Conservation (phyloP, 495 filamentous ascomycete species). For the Neurospora sp. region DNA sequence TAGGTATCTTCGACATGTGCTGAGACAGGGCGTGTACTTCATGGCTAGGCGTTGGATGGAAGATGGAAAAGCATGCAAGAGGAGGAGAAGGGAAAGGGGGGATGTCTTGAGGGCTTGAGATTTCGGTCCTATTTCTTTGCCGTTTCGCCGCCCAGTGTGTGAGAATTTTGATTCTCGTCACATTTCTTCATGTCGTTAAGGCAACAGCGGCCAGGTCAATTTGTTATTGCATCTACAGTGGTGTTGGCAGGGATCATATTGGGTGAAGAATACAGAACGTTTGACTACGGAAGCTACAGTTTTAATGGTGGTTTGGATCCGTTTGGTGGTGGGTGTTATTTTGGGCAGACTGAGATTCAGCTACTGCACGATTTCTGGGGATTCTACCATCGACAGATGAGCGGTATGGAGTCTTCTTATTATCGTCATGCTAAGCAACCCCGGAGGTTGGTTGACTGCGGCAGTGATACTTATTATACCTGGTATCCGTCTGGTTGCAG, state of each 20-base stretch:
- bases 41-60: background rate
- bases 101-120: background rate
- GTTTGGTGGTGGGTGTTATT: background rate
- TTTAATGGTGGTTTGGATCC: background rate
- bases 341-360: background rate
- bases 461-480: background rate
- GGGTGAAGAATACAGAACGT: background rate
- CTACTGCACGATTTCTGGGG: background rate
- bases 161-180: background rate
- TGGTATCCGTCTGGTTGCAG: background rate
- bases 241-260: background rate
- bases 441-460: background rate
- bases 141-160: background rate
- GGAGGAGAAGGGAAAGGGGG: background rate
- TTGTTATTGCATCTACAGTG: conserved; percentile 1
- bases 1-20: background rate
- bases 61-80: background rate
- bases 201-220: background rate
- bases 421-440: background rate
- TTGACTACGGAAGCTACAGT: background rate
- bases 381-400: background rate
- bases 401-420: background rate
- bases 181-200: background rate
- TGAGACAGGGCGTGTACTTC: background rate
- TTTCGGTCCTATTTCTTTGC: background rate